Base-by-base conservation (phyloP, 2,329 filamentous ascomycete genomes). In the Colletotrichum caudatum region DNA sequence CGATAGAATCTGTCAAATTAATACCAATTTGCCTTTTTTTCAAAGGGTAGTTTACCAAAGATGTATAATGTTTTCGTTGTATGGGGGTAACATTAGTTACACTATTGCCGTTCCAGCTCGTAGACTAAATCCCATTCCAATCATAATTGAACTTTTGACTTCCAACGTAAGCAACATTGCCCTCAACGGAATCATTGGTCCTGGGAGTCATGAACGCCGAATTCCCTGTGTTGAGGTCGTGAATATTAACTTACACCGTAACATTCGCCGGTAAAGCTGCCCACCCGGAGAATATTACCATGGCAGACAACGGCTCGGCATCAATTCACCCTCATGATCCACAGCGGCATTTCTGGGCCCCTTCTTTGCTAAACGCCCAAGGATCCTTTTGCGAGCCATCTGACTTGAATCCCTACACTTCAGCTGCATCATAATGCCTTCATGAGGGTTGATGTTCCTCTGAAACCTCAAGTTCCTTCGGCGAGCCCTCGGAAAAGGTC, bases 371-470 rank as follows among this genome's bases (percentile, higher is more conserved):
- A 41, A 33, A 14, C 35, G n/a, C 18, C 35, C 48, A 16, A 39
- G 20, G 14, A n/a, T 29, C 11, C 50, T 66, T 66, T 58, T 71
- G 63, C 63, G 63, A 8, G 3, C 4, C 39, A 14, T 33, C 50
- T 41, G 63, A 62, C 58, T 66, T 33, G 48, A 50, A 57, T 53
- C 50, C 57, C 37, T 63, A 18, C 57, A n/a, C n/a, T 39, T 9
- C 16, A 16, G 35, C 23, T 35, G 29, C 29, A 33, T 3, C 51
- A 18, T 16, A 20, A 4, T 5, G n/a, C 20, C 23, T 58, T 35
- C 29, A n/a, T n/a, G 1, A 20, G 29, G 3, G 4, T 37, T 51
- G 51, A 51, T 53, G 5, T 5, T 44, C 20, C 20, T 35, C 23
- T 58, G n/a, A 35, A 41, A 58, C 35, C 54, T 58, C 35, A 41